These are phyloP conservation scores for Alternaria consortialis DNA, from an alignment of 2,329 filamentous ascomycete genomes.

Conservation along the genomic window DNA sequence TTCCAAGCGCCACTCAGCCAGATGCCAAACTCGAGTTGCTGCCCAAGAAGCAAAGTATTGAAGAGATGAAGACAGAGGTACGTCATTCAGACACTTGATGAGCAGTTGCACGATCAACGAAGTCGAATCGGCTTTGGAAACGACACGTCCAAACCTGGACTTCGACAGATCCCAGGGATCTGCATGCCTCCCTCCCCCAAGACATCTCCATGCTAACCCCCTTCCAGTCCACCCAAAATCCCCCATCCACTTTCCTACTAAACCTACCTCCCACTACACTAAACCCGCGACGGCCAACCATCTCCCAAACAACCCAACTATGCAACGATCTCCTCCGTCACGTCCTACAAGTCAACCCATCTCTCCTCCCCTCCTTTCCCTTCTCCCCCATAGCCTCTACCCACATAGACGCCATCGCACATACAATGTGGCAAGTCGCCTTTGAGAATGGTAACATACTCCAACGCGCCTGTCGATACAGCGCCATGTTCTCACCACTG, in stretches of 20 bases:
- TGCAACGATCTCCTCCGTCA: not conserved
- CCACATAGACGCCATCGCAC: slow-evolving; percentile 16
- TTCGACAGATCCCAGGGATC: too few relatives aligned
- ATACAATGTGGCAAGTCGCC: slow-evolving; percentile 26
- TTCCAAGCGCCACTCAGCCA: not conserved
- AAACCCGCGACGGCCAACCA: not conserved
- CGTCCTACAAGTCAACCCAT: not conserved
- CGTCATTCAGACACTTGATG: not conserved
- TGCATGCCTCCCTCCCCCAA: not conserved
- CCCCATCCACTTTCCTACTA: not conserved
- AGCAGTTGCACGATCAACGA: too few relatives aligned
- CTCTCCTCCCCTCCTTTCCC: not conserved
- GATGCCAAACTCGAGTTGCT: not conserved
- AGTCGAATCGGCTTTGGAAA: too few relatives aligned
- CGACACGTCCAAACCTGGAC: too few relatives aligned
- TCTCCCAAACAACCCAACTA: not conserved
- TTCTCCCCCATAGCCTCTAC: not conserved
- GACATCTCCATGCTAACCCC: not conserved
- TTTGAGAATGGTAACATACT: slow-evolving; percentile 12
- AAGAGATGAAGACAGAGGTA: not conserved
- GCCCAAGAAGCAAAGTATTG: slow-evolving; percentile 12
- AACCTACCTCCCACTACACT: not conserved
- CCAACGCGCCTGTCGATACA: slow-evolving; percentile 11
- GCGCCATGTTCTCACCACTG: slow-evolving; percentile 15
- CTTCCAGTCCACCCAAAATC: not conserved